These are phyloP conservation scores for Ophiostoma perfectum DNA, from an alignment of 2,329 filamentous ascomycete genomes.

Conservation along the genomic window DNA sequence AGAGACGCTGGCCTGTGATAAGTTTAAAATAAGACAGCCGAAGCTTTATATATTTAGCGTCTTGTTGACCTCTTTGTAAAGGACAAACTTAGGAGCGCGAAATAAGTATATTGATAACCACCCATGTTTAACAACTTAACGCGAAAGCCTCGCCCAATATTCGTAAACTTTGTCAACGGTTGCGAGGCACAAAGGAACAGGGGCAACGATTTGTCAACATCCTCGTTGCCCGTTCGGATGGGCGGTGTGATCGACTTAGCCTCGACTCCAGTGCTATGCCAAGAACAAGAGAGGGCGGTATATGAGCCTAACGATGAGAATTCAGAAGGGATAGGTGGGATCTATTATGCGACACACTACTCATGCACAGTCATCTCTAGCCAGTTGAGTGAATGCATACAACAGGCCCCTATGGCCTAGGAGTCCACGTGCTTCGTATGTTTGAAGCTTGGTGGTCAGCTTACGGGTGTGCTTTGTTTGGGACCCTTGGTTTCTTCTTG, in stretches of 20 bases:
- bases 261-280: no score
- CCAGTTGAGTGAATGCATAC: no score
- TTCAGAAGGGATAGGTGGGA: no score
- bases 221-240: neutral
- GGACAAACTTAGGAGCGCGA: conserved; percentile 8
- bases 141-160: neutral
- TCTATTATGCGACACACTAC: no score
- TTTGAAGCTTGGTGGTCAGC: no score
- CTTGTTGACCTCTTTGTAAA: neutral
- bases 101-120: conserved; percentile 25
- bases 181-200: conserved; percentile 7
- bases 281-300: no score
- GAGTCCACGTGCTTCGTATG: no score
- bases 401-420: no score
- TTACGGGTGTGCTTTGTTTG: no score
- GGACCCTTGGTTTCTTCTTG: no score
- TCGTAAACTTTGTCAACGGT: neutral
- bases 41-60: conserved; percentile 19
- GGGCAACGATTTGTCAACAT: neutral
- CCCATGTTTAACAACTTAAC: conserved; percentile 16
- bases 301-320: no score
- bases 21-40: conserved; percentile 20
- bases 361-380: no score
- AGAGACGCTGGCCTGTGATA: conserved; percentile 15
- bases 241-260: neutral